A percentile compares a stretch with the other conserved stretches of the same genome.
These are phyloP conservation scores for Rhexocercosporidium sp. DNA, from an alignment of 2,329 filamentous ascomycete species.

Conservation along the genomic window DNA sequence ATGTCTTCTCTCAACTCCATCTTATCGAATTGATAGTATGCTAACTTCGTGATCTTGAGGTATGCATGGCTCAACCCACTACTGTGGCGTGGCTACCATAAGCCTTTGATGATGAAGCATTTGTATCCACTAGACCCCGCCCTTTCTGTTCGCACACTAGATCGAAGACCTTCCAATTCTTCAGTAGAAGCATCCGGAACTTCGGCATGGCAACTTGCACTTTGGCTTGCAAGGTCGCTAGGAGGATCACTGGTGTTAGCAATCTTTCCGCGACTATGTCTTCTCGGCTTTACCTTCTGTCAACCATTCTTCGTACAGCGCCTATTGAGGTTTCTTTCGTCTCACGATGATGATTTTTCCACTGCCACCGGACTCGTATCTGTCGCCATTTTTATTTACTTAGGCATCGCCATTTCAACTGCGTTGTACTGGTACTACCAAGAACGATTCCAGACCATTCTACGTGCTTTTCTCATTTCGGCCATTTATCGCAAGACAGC, in stretches of 20 bases:
- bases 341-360: neutral
- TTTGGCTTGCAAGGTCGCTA: neutral
- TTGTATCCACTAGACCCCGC: neutral
- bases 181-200: neutral
- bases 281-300: neutral
- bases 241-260: neutral
- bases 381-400: neutral
- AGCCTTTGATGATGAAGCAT: neutral
- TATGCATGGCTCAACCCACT: constrained; percentile 5
- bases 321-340: neutral
- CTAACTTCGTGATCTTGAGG: no score
- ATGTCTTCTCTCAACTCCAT: no score
- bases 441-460: neutral
- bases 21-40: no score
- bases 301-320: neutral
- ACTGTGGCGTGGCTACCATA: neutral
- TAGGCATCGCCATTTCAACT: neutral
- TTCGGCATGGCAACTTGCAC: neutral
- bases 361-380: neutral
- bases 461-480: neutral
- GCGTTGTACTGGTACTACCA: neutral
- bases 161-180: neutral
- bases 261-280: neutral
- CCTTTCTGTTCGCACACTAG: no score
- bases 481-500: neutral